Evolutionary conservation across 768 basidiomycete genomes (phyloP), one percentile per base, ranked within the genome.

Genomic region (Phaeotremella skinneri): DNA sequence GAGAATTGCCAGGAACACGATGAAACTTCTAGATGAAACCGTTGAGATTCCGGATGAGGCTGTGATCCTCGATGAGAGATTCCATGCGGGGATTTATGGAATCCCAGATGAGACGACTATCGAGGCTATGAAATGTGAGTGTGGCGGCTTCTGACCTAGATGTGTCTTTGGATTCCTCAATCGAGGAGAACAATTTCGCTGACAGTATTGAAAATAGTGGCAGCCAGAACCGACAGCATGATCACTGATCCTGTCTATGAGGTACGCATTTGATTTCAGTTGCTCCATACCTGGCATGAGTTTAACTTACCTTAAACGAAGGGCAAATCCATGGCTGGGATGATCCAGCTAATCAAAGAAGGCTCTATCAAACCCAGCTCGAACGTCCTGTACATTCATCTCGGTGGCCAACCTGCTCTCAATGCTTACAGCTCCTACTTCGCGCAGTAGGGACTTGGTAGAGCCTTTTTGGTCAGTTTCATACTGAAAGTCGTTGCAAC

Each of bases 41-140:
- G 3, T 57, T 23, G 61, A 60, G 0, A 61, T 69, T 34, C 49
- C 51, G 37, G 68, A 69, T 4, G 55, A 51, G 2, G 64, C 66
- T 34, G 62, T 69, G 1, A 42, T 67, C 27, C 47, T 69, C 0
- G 64, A 69, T 55, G 62, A 61, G 9, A 51, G 64, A 27, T 69
- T 66, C 60, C 63, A 69, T 47, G 68, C 62, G 7, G 64, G 65
- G 37, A 59, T 69, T 17, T 69, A 66, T 55, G 65, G 68, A n/a
- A 63, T 69, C 23, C 61, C 65, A 9, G 60, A 66, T 52, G 58
- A 63, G 32, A 29, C 21, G 21, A 69, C 64, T n/a, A 61, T 69
- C 32, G 55, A 39, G 21, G 64, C 68, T 14, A 66, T 69, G 61
- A 63, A 63, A 49, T 52, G 62, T 49, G 64, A 57, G 54, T 59